Evolutionary conservation across 345 rosid genomes (phyloP).

Genomic region (Citrus inodora): DNA sequence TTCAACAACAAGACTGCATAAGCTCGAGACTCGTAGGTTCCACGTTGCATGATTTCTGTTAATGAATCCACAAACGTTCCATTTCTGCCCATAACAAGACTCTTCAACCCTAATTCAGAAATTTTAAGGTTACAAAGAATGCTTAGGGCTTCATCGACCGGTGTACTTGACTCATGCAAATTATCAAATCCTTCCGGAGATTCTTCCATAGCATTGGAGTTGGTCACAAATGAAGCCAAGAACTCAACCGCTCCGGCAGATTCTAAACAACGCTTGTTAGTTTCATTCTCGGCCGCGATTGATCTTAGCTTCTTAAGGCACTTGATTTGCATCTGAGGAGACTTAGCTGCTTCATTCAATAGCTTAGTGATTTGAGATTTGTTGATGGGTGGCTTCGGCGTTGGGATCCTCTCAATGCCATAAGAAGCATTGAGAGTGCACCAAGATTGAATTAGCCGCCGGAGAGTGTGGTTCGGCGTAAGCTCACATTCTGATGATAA

Average conservation of each 20-base stretch:
- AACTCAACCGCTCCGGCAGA: conserved; percentile 70
- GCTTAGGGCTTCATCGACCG: conserved; percentile 57
- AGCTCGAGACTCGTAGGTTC: conserved; percentile 49
- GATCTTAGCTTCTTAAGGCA: conserved; percentile 53
- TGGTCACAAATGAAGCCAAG: conserved; percentile 37
- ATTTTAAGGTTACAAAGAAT: conserved; percentile 56
- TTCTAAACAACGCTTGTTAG: conserved; percentile 70
- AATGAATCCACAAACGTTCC: conserved; percentile 49
- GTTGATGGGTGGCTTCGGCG: conserved; percentile 71
- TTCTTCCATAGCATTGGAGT: neutral
- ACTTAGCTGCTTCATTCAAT: conserved; percentile 35
- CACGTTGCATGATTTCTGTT: conserved; percentile 41
- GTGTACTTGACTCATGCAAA: conserved; percentile 23
- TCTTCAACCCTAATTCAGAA: conserved; percentile 59
- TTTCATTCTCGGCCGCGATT: conserved; percentile 46
- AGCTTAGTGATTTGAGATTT: conserved; percentile 59
- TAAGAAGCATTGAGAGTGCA: conserved; percentile 75
- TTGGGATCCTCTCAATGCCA: conserved; percentile 83
- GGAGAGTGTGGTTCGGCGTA: conserved; percentile 85
- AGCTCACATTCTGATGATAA: conserved; percentile 47
- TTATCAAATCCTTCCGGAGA: conserved; percentile 18
- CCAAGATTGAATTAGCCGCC: conserved; percentile 90
- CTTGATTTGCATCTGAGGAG: conserved; percentile 39
- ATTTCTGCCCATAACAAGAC: conserved; percentile 36
- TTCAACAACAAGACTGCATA: conserved; percentile 41